phyloP scores from a whole-genome alignment of 495 filamentous ascomycete genomes.

The Pseudoneurospora amorphoporcata region DNA sequence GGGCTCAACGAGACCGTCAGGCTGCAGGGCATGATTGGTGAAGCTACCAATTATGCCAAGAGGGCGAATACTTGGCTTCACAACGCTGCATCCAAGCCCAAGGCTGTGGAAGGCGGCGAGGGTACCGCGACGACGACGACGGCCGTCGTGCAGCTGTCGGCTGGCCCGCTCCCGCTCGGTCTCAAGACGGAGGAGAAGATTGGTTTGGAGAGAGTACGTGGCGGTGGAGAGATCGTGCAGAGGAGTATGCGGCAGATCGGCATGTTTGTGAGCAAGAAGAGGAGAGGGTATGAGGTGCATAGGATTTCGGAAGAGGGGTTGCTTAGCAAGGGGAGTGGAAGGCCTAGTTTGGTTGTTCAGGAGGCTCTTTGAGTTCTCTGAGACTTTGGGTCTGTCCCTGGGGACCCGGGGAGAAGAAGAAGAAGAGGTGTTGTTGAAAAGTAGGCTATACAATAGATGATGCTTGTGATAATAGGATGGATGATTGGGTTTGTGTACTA shows the following conservation, averaged over 20 bases:
- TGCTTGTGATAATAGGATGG: too few species aligned
- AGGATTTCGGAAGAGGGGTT: constrained; percentile 44
- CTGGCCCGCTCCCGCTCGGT: constrained; percentile 51
- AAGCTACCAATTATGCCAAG: constrained; percentile 57
- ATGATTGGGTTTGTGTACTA: too few species aligned
- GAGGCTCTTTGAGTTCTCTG: constrained; percentile 4
- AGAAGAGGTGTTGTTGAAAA: too few species aligned
- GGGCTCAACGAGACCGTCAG: constrained; percentile 65
- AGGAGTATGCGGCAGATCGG: constrained; percentile 61
- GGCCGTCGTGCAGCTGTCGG: constrained; percentile 10
- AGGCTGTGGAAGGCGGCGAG: neutral
- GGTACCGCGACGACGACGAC: constrained; percentile 6
- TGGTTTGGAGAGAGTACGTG: constrained; percentile 45
- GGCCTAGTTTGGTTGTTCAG: constrained; percentile 8
- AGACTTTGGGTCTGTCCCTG: too few species aligned
- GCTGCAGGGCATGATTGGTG: constrained; percentile 55
- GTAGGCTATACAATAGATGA: too few species aligned
- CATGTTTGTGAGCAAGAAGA: constrained; percentile 57
- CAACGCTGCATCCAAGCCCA: neutral
- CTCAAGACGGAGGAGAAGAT: constrained; percentile 49
- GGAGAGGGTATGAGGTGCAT: constrained; percentile 68
- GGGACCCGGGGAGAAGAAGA: too few species aligned
- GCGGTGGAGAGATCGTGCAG: constrained; percentile 51
- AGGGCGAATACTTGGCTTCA: constrained; percentile 24
- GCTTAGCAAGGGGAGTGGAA: constrained; percentile 4